A percentile compares a stretch with the other conserved stretches of the same genome.
phyloP scores from a whole-genome alignment of 106 monocot species.

The Posidonia australis region DNA sequence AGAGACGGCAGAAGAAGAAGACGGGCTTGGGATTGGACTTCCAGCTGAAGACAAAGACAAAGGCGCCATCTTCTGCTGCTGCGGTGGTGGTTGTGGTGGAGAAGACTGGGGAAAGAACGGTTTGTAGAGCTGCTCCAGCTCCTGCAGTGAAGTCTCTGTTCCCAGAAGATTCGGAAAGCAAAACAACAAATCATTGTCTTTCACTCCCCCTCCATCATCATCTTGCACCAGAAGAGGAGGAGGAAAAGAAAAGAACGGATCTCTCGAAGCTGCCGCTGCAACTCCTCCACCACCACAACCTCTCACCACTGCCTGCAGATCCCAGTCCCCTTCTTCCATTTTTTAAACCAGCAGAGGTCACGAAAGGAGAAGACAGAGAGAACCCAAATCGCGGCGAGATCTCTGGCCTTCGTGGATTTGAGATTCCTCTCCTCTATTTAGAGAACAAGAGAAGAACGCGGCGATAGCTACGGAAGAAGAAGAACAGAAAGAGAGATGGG shows the following conservation, averaged over 20 bases:
- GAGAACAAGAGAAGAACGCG: not conserved
- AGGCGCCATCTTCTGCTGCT: not conserved
- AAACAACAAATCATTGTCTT: constrained; percentile 1
- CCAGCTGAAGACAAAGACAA: not conserved
- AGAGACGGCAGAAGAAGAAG: not conserved
- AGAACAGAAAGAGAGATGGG: not conserved
- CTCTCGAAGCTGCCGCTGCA: not conserved
- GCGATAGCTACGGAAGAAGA: not conserved
- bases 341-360: not conserved
- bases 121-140: constrained; percentile 11
- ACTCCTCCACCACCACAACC: constrained; percentile 3
- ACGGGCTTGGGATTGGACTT: not conserved
- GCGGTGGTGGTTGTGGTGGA: not conserved
- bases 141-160: not conserved
- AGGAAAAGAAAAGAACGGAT: constrained; percentile 15
- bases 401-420: not conserved
- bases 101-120: constrained; percentile 12
- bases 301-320: constrained; percentile 23
- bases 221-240: not conserved
- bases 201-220: not conserved
- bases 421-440: not conserved
- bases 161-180: constrained; percentile 2
- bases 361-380: not conserved
- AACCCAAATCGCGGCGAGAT: not conserved
- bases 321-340: constrained; percentile 26